A percentile compares a stretch with the other conserved stretches of the same genome.
phyloP scores from a whole-genome alignment of 2,329 filamentous ascomycete genomes.

The Botrytis hyacinthi region DNA sequence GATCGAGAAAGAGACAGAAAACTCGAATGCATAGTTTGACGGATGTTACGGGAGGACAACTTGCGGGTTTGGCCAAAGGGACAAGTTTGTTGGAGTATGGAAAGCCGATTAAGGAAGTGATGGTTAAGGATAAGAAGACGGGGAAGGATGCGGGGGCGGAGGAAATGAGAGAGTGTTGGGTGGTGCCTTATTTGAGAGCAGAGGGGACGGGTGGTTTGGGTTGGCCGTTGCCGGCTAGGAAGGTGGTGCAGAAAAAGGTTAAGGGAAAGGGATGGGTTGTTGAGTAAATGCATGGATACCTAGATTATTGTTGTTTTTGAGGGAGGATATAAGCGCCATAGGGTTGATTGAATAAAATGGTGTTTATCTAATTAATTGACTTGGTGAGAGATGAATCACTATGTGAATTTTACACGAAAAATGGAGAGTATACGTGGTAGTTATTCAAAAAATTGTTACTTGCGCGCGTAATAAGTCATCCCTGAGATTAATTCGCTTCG shows the following conservation, averaged over 20 bases:
- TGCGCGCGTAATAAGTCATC: not conserved
- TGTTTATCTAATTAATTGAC: not conserved
- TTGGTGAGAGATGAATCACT: not conserved
- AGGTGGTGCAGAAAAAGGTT: conserved; percentile 76
- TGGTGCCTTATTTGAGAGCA: conserved; percentile 72
- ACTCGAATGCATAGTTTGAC: conserved; percentile 88
- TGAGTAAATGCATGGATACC: conserved; percentile 27
- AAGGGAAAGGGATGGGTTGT: conserved; percentile 69
- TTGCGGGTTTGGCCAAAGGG: conserved; percentile 76
- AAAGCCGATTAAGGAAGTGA: conserved; percentile 86
- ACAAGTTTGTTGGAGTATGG: conserved; percentile 82
- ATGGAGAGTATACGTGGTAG: not conserved
- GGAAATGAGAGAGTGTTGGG: conserved; percentile 71
- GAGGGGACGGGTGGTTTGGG: conserved; percentile 66
- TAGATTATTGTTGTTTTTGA: not conserved
- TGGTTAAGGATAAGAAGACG: conserved; percentile 29
- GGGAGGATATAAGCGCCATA: not conserved
- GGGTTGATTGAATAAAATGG: not conserved
- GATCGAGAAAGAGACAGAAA: conserved; percentile 57
- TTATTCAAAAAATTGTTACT: not conserved
- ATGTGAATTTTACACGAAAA: not conserved
- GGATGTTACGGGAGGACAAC: conserved; percentile 70
- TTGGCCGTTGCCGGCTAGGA: conserved; percentile 84
- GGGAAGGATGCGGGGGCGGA: conserved; percentile 44
- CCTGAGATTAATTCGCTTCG: not conserved